Conservation (phyloP, 306 rosid species). For the Biancaea sappan region DNA sequence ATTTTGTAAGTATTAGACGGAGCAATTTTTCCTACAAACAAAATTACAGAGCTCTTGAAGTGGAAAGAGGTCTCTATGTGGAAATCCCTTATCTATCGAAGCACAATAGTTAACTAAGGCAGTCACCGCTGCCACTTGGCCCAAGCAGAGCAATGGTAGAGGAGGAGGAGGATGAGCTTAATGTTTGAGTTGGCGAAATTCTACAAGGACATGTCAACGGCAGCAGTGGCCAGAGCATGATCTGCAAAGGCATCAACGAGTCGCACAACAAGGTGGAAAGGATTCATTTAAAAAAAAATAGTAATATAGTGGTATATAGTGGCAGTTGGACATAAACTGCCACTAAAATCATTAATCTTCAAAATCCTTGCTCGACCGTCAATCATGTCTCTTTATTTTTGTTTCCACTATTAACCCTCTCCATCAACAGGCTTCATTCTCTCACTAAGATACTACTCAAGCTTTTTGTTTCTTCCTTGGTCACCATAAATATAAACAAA, state of each 20-base stretch:
- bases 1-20: slow-evolving; percentile 93
- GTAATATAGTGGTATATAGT: no score
- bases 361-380: no score
- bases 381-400: no score
- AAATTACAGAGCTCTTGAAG: slow-evolving; percentile 95
- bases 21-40: slow-evolving; percentile 78
- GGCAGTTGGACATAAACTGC: no score
- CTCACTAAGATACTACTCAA: no score
- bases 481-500: no score
- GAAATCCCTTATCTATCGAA: slow-evolving; percentile 91
- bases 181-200: slow-evolving; percentile 75
- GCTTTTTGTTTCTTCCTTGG: no score
- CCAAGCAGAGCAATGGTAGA: slow-evolving; percentile 87
- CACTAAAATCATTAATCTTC: no score
- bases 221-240: slow-evolving; percentile 60
- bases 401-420: no score
- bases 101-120: slow-evolving; percentile 73
- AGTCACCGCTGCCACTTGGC: slow-evolving; percentile 91
- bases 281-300: no score
- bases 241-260: slow-evolving; percentile 63
- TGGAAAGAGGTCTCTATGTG: slow-evolving; percentile 94
- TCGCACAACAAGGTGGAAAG: slow-evolving; percentile 87
- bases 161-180: slow-evolving; percentile 60
- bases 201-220: slow-evolving; percentile 83
- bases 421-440: no score